Conservation (phyloP, 495 filamentous ascomycete genomes). For the Penicillium macrosclerotiorum region DNA sequence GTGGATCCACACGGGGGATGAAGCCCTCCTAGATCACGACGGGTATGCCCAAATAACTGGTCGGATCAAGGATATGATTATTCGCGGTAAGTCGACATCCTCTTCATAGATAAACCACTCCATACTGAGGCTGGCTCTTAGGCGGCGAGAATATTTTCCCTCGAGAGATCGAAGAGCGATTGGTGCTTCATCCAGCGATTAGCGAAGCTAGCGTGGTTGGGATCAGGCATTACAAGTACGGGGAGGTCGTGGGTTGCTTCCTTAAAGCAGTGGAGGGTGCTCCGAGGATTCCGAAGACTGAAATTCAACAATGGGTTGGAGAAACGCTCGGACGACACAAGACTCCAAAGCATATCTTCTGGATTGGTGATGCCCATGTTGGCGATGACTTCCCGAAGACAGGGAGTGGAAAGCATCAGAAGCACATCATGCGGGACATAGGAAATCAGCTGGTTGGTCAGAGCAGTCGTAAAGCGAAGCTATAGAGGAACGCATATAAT, state of each 20-base stretch:
- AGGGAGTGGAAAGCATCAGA: slow-evolving; percentile 64
- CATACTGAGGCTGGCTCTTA: background rate
- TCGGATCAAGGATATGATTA: slow-evolving; percentile 65
- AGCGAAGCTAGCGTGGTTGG: slow-evolving; percentile 23
- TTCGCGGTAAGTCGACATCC: slow-evolving; percentile 42
- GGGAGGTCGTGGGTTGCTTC: slow-evolving; percentile 27
- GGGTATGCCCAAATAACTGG: slow-evolving; percentile 43
- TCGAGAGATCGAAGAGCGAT: slow-evolving; percentile 23
- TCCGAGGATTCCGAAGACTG: background rate
- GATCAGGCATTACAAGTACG: slow-evolving; percentile 15
- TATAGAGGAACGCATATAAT: slow-evolving; percentile 1
- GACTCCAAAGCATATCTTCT: slow-evolving; percentile 56
- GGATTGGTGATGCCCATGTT: slow-evolving; percentile 52
- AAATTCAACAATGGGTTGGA: slow-evolving; percentile 41
- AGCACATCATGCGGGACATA: slow-evolving; percentile 55
- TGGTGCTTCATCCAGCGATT: slow-evolving; percentile 14
- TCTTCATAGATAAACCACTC: background rate
- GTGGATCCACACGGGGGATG: slow-evolving; percentile 30
- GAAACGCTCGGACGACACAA: slow-evolving; percentile 54
- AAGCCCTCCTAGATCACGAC: slow-evolving; percentile 19
- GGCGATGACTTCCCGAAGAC: slow-evolving; percentile 53
- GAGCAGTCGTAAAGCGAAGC: background rate
- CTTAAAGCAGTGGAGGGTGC: slow-evolving; percentile 2
- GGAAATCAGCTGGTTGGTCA: slow-evolving; percentile 17
- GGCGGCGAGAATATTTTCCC: slow-evolving; percentile 32